Evolutionary conservation across 2,329 filamentous ascomycete species (phyloP).

Genomic region (Clonostachys solani): DNA sequence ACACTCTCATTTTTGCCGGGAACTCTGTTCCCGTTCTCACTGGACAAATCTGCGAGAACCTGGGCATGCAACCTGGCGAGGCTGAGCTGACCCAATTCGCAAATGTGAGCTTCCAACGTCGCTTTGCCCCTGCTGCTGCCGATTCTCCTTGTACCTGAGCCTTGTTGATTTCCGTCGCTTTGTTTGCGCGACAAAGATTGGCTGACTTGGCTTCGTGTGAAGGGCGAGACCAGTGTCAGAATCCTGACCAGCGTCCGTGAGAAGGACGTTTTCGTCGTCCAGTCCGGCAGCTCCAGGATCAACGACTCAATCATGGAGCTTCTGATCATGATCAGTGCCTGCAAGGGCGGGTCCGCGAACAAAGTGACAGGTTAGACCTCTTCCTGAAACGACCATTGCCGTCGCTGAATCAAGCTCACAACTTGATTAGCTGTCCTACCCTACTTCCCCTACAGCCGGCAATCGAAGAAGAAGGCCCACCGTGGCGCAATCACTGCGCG

Average conservation of each 20-base stretch:
- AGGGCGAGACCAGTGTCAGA: conserved; percentile 68
- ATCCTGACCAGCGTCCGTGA: conserved; percentile 80
- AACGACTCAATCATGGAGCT: conserved; percentile 99
- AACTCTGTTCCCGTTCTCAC: conserved; percentile 63
- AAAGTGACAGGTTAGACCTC: conserved; percentile 77
- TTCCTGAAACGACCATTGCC: conserved; percentile 8
- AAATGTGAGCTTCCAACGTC: conserved; percentile 50
- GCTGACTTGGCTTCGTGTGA: conserved; percentile 11
- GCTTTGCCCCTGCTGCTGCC: conserved; percentile 6
- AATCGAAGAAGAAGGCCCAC: conserved; percentile 99
- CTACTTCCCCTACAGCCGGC: conserved; percentile 98
- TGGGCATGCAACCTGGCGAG: conserved; percentile 60
- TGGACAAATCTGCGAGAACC: conserved; percentile 61
- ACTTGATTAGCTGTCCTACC: conserved; percentile 66
- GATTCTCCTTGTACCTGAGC: conserved; percentile 2
- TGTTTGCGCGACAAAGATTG: neutral
- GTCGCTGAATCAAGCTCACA: conserved; percentile 7
- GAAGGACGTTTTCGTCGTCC: conserved; percentile 98
- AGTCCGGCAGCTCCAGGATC: conserved; percentile 92
- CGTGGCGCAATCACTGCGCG: conserved; percentile 93
- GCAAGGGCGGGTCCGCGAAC: conserved; percentile 95
- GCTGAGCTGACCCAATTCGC: conserved; percentile 67
- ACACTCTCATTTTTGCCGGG: conserved; percentile 65
- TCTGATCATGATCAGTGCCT: conserved; percentile 97
- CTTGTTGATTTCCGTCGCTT: neutral